A percentile compares a stretch with the other conserved stretches of the same genome.
phyloP scores from a whole-genome alignment of 805 yeast genomes.

The Kuraishia ogatae region DNA sequence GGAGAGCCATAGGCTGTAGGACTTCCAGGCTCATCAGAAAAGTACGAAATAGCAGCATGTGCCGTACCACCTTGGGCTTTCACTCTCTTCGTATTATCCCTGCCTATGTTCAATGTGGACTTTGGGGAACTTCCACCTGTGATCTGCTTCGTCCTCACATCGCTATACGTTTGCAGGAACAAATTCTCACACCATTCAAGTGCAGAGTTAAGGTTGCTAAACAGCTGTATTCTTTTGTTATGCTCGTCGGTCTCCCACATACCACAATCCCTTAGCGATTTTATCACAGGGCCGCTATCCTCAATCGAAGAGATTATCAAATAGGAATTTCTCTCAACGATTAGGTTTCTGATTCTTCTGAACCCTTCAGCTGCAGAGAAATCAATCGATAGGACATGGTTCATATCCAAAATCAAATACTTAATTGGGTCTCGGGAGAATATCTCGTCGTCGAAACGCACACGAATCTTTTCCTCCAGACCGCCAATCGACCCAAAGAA shows the following conservation, averaged over 20 bases:
- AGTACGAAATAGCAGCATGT: slow-evolving; percentile 5
- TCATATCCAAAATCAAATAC: slow-evolving; percentile 78
- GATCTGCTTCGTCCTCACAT: slow-evolving; percentile 11
- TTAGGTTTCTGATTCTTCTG: slow-evolving; percentile 72
- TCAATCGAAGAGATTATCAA: slow-evolving; percentile 76
- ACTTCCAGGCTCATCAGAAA: slow-evolving; percentile 11
- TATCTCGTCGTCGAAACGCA: slow-evolving; percentile 46
- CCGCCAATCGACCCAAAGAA: slow-evolving; percentile 96
- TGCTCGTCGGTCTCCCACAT: slow-evolving; percentile 49
- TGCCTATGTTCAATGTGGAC: background rate
- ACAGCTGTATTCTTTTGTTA: slow-evolving; percentile 46
- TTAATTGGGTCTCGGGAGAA: slow-evolving; percentile 56
- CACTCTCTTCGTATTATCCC: background rate
- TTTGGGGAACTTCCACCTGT: slow-evolving; percentile 1
- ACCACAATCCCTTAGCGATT: slow-evolving; percentile 77
- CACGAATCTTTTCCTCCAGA: slow-evolving; percentile 68
- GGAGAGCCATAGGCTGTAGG: slow-evolving; percentile 35
- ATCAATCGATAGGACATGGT: slow-evolving; percentile 73
- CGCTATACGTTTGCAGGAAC: slow-evolving; percentile 58
- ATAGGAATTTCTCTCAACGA: slow-evolving; percentile 59
- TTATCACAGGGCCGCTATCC: slow-evolving; percentile 48
- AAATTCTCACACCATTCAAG: slow-evolving; percentile 96
- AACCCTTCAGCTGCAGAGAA: slow-evolving; percentile 96
- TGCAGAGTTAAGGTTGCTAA: slow-evolving; percentile 75
- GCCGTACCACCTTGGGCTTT: slow-evolving; percentile 1